A percentile compares a stretch with the other conserved stretches of the same genome.
Evolutionary conservation across 345 rosid genomes (phyloP).

Genomic region (Theobroma cacao): DNA sequence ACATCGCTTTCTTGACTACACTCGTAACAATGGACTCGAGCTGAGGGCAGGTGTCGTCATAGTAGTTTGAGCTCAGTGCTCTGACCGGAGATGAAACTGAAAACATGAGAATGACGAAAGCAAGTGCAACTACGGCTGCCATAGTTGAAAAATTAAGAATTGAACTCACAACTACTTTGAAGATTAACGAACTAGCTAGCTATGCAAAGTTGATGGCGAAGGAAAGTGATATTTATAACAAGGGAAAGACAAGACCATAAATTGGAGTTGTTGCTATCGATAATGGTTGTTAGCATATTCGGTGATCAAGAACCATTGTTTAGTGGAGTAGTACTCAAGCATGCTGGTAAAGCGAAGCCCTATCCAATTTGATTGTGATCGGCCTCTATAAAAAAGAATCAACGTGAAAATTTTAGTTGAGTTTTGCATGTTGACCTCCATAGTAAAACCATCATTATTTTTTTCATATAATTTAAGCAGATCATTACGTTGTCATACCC

Average conservation of each 20-base stretch:
- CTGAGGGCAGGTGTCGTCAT: slow-evolving; percentile 56
- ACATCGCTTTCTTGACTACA: slow-evolving; percentile 61
- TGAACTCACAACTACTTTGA: background rate
- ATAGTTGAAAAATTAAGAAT: slow-evolving; percentile 10
- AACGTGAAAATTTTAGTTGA: background rate
- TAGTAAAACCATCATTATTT: background rate
- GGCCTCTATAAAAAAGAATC: background rate
- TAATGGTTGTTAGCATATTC: slow-evolving; percentile 54
- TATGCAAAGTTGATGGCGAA: background rate
- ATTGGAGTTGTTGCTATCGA: slow-evolving; percentile 42
- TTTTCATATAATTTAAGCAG: background rate
- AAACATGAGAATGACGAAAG: slow-evolving; percentile 22
- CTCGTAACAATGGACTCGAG: slow-evolving; percentile 48
- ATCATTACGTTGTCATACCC: background rate
- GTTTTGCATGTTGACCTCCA: background rate
- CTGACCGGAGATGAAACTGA: slow-evolving; percentile 27
- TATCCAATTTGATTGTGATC: background rate
- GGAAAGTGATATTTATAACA: background rate
- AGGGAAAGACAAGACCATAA: background rate
- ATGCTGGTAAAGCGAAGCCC: background rate
- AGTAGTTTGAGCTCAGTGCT: slow-evolving; percentile 60
- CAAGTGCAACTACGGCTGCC: slow-evolving; percentile 24
- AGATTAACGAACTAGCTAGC: background rate
- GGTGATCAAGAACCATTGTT: slow-evolving; percentile 45
- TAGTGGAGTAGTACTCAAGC: slow-evolving; percentile 49